Percentiles rank a stretch among this genome's conserved stretches.
Evolutionary conservation across 306 rosid species (phyloP).

Genomic region (Castanospermum australe): DNA sequence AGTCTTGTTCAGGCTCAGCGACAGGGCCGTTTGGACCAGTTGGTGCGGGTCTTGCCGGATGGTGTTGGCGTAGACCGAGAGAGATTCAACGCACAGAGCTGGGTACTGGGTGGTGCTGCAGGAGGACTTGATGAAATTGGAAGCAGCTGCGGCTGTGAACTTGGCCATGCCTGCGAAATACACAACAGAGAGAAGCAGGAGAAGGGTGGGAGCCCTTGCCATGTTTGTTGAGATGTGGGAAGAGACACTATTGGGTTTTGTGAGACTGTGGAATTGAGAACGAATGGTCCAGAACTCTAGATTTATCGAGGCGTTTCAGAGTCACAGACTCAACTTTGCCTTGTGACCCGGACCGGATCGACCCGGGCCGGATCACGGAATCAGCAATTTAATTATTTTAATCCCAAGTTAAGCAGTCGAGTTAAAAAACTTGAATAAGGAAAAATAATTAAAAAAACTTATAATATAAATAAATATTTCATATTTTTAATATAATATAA

Average conservation of each 20-base stretch:
- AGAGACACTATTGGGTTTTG: neutral
- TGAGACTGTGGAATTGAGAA: neutral
- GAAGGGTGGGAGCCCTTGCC: neutral
- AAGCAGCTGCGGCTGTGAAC: neutral
- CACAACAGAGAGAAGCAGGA: neutral
- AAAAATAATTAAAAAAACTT: no score
- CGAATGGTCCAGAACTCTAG: neutral
- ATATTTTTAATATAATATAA: no score
- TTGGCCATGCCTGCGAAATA: neutral
- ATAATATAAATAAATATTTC: no score
- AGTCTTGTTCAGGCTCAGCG: slow-evolving; percentile 33
- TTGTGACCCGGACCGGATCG: no score
- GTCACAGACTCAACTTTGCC: neutral
- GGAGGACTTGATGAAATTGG: slow-evolving; percentile 36
- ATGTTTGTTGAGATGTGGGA: neutral
- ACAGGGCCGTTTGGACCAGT: slow-evolving; percentile 41
- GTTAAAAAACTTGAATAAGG: no score
- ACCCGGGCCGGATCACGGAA: no score
- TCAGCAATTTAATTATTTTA: no score
- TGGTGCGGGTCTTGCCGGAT: slow-evolving; percentile 43
- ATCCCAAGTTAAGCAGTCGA: no score
- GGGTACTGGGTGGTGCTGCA: slow-evolving; percentile 44
- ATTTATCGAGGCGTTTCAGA: slow-evolving; percentile 2
- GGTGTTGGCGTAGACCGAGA: slow-evolving; percentile 31
- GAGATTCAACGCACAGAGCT: slow-evolving; percentile 29